phyloP scores from a whole-genome alignment of 495 filamentous ascomycete genomes.

The Tuber magnatum region DNA sequence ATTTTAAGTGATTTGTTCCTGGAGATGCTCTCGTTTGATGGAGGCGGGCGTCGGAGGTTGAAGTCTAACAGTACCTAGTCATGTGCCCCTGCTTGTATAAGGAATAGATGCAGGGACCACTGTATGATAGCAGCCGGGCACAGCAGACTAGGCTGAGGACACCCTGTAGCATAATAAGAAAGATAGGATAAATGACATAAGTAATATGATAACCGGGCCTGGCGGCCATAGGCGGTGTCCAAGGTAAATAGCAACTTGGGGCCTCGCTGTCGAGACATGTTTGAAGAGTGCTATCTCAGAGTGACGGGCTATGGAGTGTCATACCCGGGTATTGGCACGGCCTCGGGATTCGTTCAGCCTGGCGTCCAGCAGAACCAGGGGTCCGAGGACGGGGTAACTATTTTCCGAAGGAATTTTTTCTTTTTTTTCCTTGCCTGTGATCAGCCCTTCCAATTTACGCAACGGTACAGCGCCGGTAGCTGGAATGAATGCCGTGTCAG shows the following conservation, averaged over 20 bases:
- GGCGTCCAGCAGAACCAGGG: background rate
- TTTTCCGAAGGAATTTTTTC: background rate
- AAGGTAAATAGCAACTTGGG: background rate
- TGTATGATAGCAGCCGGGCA: background rate
- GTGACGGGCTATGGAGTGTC: background rate
- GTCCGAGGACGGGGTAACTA: background rate
- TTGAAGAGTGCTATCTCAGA: background rate
- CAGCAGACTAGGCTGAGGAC: background rate
- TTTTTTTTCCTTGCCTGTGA: background rate
- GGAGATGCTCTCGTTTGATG: background rate
- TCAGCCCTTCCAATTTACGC: background rate
- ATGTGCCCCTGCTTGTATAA: background rate
- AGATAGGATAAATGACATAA: background rate
- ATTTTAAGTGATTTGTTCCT: background rate
- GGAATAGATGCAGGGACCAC: background rate
- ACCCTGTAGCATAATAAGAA: background rate
- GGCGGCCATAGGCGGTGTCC: background rate
- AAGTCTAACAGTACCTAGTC: background rate
- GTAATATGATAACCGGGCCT: background rate
- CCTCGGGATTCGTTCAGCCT: background rate
- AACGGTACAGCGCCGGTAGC: background rate
- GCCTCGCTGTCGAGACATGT: background rate
- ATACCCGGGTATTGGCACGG: background rate
- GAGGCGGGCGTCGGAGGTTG: background rate
- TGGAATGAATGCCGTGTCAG: background rate